Conservation (phyloP, 1,284 basidiomycete species). For the Hortiboletus rubellus region DNA sequence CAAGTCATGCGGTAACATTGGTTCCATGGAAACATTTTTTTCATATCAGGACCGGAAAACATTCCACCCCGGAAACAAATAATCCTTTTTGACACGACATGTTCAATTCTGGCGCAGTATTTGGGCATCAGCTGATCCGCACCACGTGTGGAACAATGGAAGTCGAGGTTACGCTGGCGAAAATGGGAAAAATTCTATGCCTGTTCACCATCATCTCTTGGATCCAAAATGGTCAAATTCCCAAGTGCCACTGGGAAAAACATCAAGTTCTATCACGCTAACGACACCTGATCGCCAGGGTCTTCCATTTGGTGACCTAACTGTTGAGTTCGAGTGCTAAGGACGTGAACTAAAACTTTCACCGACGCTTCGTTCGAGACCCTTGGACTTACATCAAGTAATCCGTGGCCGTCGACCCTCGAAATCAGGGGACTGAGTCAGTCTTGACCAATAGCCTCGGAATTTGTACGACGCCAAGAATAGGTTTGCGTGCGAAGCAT, state of each 20-base stretch:
- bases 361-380: slow-evolving; percentile 16
- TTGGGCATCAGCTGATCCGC: slow-evolving; percentile 29
- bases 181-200: slow-evolving; percentile 24
- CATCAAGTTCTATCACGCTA: slow-evolving; percentile 22
- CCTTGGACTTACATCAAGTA: slow-evolving; percentile 19
- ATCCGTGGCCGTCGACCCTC: slow-evolving; percentile 16
- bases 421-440: slow-evolving; percentile 21
- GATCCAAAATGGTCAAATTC: slow-evolving; percentile 31
- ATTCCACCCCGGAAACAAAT: slow-evolving; percentile 29
- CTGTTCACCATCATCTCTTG: slow-evolving; percentile 11
- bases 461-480: slow-evolving; percentile 7
- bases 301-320: slow-evolving; percentile 35
- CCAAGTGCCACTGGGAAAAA: slow-evolving; percentile 25
- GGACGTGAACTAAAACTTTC: slow-evolving; percentile 5
- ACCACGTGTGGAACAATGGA: slow-evolving; percentile 36
- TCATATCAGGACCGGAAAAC: slow-evolving; percentile 28
- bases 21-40: slow-evolving; percentile 32
- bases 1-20: slow-evolving; percentile 23
- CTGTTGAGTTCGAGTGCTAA: slow-evolving; percentile 20
- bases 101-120: slow-evolving; percentile 21
- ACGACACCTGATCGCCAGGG: slow-evolving; percentile 28
- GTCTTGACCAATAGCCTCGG: slow-evolving; percentile 16
- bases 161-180: slow-evolving; percentile 24
- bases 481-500: slow-evolving; percentile 21
- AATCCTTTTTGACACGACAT: slow-evolving; percentile 20